These are phyloP conservation scores for Sherardia arvensis DNA, from an alignment of 257 asterid species.

Conservation along the genomic window DNA sequence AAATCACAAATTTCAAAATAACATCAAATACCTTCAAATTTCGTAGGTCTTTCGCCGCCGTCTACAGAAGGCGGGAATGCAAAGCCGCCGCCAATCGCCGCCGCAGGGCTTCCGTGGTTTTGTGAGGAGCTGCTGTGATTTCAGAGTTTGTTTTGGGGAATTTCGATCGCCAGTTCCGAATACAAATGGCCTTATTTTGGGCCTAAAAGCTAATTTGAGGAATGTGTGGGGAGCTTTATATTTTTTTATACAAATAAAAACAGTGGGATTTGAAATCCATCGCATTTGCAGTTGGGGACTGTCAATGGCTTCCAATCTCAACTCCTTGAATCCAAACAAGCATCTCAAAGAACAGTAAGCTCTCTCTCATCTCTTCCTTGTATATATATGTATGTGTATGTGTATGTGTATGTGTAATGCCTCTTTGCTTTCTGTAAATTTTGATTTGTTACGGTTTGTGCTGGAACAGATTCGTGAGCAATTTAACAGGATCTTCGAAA, in stretches of 20 bases:
- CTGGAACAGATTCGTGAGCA: conserved; percentile 69
- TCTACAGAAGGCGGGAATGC: neutral
- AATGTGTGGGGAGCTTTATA: neutral
- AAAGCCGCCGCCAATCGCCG: neutral
- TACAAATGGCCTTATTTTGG: neutral
- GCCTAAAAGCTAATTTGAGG: neutral
- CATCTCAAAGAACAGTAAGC: conserved; percentile 70
- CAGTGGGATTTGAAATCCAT: neutral
- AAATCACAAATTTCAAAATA: too few species aligned
- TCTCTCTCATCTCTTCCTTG: neutral
- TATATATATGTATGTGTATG: too few species aligned
- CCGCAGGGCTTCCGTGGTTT: too few species aligned
- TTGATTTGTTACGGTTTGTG: neutral
- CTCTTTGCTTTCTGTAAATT: neutral
- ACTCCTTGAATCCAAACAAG: conserved; percentile 50
- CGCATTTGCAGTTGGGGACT: neutral
- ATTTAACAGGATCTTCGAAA: conserved; percentile 62
- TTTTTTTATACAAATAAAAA: neutral
- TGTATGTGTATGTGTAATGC: too few species aligned
- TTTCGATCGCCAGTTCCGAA: too few species aligned
- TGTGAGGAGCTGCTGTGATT: too few species aligned
- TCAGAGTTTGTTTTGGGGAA: too few species aligned
- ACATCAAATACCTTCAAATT: neutral
- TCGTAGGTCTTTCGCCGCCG: neutral
- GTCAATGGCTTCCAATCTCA: conserved; percentile 40